phyloP scores from a whole-genome alignment of 306 rosid species.

The Pachyrhizus erosus region DNA sequence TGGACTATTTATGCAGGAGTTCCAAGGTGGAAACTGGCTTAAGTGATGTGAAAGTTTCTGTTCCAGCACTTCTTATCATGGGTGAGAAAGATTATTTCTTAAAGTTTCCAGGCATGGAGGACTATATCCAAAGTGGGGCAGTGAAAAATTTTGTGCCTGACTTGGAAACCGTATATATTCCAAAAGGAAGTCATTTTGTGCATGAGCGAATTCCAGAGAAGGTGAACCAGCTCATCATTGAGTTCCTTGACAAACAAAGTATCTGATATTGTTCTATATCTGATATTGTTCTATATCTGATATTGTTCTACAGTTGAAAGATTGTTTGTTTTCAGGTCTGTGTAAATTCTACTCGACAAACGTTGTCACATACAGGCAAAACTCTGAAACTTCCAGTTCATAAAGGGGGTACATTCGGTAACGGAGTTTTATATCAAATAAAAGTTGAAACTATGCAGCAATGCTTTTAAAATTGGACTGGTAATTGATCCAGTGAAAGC shows the following conservation, averaged over 20 bases:
- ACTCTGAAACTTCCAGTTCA: too few species aligned
- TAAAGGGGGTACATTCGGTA: too few species aligned
- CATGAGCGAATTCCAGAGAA: conserved; percentile 60
- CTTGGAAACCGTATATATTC: conserved; percentile 48
- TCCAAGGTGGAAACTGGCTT: conserved; percentile 46
- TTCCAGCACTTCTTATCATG: conserved; percentile 49
- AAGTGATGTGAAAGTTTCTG: conserved; percentile 46
- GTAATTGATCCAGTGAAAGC: too few species aligned
- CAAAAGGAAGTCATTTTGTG: conserved; percentile 60
- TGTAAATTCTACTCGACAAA: too few species aligned
- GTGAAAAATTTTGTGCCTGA: conserved; percentile 54
- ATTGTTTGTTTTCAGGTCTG: too few species aligned
- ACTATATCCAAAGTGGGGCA: conserved; percentile 53
- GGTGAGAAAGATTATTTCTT: conserved; percentile 58
- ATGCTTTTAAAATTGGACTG: too few species aligned
- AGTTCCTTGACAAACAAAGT: conserved; percentile 55
- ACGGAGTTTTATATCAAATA: too few species aligned
- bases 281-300: too few species aligned
- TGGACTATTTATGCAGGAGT: conserved; percentile 35
- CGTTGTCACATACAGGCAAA: too few species aligned
- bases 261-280: conserved; percentile 29
- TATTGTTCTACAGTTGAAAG: too few species aligned
- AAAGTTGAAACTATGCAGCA: too few species aligned
- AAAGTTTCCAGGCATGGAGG: conserved; percentile 61
- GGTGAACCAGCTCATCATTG: conserved; percentile 54